Evolutionary conservation across 2,329 filamentous ascomycete genomes (phyloP), one percentile per base, ranked within the genome.

Genomic region (Karstenula rhodostoma): DNA sequence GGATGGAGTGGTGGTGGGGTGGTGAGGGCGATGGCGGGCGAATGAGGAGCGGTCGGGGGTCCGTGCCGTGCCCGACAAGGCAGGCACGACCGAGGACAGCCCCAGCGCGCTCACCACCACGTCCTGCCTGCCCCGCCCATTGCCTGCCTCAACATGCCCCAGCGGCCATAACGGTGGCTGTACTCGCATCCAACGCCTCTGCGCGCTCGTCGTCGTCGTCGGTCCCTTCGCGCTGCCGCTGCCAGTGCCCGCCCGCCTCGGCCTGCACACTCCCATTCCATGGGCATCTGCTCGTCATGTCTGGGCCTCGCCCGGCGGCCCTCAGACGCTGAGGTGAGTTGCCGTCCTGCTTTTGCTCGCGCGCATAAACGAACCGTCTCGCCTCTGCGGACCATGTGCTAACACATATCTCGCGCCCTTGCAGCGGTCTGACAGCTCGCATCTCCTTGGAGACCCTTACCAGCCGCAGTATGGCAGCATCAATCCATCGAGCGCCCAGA

Each of bases 211-310:
- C 15, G 37, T n/a, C 43, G 15, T 15, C 53, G 58, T 23, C 53
- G 42, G 40, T 17, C 50, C 33, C 19, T 17, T 29, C 47, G 19
- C 42, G 37, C 57, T 37, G 27, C 35, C 55, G 43, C 63, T 54
- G 44, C 57, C 32, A 19, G 22, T 13, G 27, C 51, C 27, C 29
- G 51, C 51, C 48, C 40, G 32, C 35, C 35, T 2, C 35, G 15
- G 15, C 15, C 37, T 40, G 37, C 57, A 13, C 27, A 46, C 32
- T 25, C 33, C 48, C 71, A 70, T 70, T 77, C 73, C 70, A 83
- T 83, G 81, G 81, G 81, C 64, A 75, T 81, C 70, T 84, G 81
- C 73, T 74, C 78, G 55, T 83, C 81, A 55, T 84, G 82, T 69
- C 79, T 83, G 54, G 80, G 81, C 67, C 73, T 77, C 49, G 75